phyloP scores from a whole-genome alignment of 306 rosid species.

The Rosa multiflora region DNA sequence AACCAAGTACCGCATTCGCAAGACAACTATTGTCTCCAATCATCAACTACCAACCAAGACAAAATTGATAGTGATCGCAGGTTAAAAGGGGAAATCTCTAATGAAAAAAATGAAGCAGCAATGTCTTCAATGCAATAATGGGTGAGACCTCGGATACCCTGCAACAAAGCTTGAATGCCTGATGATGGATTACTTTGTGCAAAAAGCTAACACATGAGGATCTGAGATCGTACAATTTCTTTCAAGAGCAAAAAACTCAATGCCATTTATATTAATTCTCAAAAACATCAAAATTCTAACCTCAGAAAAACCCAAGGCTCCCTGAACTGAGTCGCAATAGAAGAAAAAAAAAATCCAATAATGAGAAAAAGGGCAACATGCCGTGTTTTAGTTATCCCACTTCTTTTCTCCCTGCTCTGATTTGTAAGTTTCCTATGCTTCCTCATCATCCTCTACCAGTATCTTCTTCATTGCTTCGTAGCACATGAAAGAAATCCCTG shows the following conservation, averaged over 20 bases:
- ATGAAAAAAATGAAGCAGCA: no score
- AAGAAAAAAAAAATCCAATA: constrained; percentile 18
- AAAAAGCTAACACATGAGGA: constrained; percentile 6
- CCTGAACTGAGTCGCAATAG: constrained; percentile 20
- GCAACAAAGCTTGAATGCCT: no score
- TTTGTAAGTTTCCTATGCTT: constrained; percentile 37
- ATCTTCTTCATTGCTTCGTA: constrained; percentile 95
- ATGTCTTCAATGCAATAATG: background rate
- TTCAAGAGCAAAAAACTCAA: background rate
- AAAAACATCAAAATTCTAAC: constrained; percentile 22
- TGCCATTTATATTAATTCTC: constrained; percentile 15
- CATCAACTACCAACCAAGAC: background rate
- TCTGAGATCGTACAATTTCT: background rate
- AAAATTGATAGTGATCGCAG: background rate
- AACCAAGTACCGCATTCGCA: background rate
- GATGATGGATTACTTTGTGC: background rate
- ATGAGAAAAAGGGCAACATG: constrained; percentile 15
- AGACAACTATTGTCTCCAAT: no score
- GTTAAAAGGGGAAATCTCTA: background rate
- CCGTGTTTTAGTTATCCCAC: constrained; percentile 5
- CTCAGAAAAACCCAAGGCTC: constrained; percentile 34
- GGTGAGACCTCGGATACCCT: no score
- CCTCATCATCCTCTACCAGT: constrained; percentile 56
- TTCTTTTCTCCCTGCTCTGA: constrained; percentile 16
- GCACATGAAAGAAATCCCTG: constrained; percentile 98